Base-by-base conservation (phyloP, 2,329 filamentous ascomycete genomes). In the Neofusicoccum laricinum region DNA sequence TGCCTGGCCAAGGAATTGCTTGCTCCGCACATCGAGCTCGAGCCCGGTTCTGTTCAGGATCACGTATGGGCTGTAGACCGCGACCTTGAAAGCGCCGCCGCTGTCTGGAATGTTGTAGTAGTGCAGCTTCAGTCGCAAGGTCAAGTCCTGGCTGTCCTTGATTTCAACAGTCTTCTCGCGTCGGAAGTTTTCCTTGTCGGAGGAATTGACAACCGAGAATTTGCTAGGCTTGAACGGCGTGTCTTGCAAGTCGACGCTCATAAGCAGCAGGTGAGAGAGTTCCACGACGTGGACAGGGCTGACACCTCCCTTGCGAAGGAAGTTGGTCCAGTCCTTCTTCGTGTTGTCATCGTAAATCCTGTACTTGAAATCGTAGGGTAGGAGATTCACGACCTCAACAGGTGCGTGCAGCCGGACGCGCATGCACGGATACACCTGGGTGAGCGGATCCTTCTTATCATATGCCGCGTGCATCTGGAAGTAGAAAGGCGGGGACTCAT, bases 321-420 rank as follows among this genome's bases (percentile, higher is more conserved):
- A 99, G 76, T 99, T 99, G 4, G 92, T 96, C 95, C 95, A 99
- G 75, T 99, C 95, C 75, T 96, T 97, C 82, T 94, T 96, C 0
- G 93, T 97, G 76, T 97, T 96, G 80, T 96, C 97, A 81, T 99
- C 95, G 73, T 98, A 99, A 63, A 99, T 98, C 63, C 94, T 88
- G 76, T 99, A 99, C 78, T 99, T 98, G 86, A 99, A 99, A 77
- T 99, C 95, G 73, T 95, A 98, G 0, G 95, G 95, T 41, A 99
- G 80, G 48, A 99, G 81, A 69, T 99, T 99, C 76, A 99, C 94
- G 4, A 99, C 85, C 57, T 97, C 94, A 14, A 99, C 87, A 0
- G 96, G 95, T 0, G 95, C 94, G 25, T 92, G 96, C 2, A 99
- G 85, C 69, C 93, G 91, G 68, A 99, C 84, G 65, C 88, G 89